A percentile compares a stretch with the other conserved stretches of the same genome.
Evolutionary conservation across 768 basidiomycete species (phyloP).

Genomic region (Dacryopinax primogenitus): DNA sequence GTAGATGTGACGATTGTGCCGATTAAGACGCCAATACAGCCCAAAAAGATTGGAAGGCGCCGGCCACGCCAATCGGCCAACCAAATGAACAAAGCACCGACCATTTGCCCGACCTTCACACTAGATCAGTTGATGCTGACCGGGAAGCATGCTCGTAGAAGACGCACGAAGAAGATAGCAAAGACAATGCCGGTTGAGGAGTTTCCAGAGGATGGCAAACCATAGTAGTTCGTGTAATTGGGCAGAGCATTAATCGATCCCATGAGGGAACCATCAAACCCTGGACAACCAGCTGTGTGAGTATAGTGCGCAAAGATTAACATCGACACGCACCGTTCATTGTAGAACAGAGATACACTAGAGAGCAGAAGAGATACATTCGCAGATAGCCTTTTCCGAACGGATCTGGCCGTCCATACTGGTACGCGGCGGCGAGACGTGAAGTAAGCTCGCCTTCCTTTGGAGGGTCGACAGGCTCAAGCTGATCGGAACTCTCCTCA

Average conservation of each 20-base stretch:
- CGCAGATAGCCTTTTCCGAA: not conserved
- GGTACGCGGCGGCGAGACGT: not conserved
- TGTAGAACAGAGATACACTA: not conserved
- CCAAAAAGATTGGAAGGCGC: not conserved
- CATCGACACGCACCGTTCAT: conserved; percentile 5
- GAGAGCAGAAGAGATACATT: not conserved
- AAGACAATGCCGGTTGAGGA: not conserved
- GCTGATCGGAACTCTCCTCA: not conserved
- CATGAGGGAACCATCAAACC: not conserved
- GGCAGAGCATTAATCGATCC: not conserved
- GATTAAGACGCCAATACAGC: not conserved
- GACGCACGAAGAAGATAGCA: not conserved
- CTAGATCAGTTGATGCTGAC: not conserved
- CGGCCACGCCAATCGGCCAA: conserved; percentile 3
- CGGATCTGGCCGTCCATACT: not conserved
- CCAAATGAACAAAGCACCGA: not conserved
- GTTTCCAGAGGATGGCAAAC: not conserved
- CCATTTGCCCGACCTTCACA: not conserved
- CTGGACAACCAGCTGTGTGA: too few relatives aligned
- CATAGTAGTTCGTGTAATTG: not conserved
- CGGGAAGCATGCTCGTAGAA: not conserved
- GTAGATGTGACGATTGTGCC: not conserved
- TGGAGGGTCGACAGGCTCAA: not conserved
- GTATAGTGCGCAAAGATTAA: not conserved
- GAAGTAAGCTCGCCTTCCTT: not conserved